These are phyloP conservation scores for Nematocida sp. DNA, from an alignment of 371 early-diverging fungal species.

Conservation along the genomic window DNA sequence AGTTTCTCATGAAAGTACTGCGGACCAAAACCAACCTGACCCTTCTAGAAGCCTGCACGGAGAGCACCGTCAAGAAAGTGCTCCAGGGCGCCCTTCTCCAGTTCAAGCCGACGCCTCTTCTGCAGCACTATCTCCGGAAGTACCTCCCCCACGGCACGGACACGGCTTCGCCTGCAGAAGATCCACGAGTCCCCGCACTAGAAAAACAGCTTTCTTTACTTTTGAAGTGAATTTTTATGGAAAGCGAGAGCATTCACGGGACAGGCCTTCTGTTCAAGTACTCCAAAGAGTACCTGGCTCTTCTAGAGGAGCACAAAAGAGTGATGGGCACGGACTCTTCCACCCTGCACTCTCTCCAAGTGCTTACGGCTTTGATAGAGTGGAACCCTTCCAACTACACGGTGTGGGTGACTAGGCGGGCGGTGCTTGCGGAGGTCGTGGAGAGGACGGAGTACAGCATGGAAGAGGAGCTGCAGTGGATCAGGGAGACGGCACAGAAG, in stretches of 20 bases:
- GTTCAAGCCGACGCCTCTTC: not conserved
- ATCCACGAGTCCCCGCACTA: not conserved
- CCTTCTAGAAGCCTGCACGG: not conserved
- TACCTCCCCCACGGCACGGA: not conserved
- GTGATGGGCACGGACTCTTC: not conserved
- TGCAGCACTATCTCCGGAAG: not conserved
- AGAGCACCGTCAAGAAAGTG: not conserved
- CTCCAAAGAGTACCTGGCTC: not conserved
- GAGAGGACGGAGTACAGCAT: not conserved
- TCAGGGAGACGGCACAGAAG: not conserved
- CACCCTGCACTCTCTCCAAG: not conserved
- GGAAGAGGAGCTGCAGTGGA: constrained; percentile 30
- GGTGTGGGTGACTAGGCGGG: constrained; percentile 33
- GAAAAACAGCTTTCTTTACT: constrained; percentile 2
- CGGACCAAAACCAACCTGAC: constrained; percentile 14
- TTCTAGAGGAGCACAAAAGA: constrained; percentile 1
- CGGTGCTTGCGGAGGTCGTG: not conserved
- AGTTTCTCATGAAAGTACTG: constrained; percentile 38
- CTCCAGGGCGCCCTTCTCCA: not conserved
- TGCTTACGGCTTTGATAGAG: not conserved
- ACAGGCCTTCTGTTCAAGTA: not conserved
- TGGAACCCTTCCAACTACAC: constrained; percentile 12
- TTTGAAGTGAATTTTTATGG: not conserved
- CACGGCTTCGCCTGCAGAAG: not conserved
- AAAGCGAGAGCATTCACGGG: not conserved